Percentiles rank a stretch among this genome's conserved stretches.
phyloP scores from a whole-genome alignment of 495 filamentous ascomycete genomes.

The Acidomyces sp. region DNA sequence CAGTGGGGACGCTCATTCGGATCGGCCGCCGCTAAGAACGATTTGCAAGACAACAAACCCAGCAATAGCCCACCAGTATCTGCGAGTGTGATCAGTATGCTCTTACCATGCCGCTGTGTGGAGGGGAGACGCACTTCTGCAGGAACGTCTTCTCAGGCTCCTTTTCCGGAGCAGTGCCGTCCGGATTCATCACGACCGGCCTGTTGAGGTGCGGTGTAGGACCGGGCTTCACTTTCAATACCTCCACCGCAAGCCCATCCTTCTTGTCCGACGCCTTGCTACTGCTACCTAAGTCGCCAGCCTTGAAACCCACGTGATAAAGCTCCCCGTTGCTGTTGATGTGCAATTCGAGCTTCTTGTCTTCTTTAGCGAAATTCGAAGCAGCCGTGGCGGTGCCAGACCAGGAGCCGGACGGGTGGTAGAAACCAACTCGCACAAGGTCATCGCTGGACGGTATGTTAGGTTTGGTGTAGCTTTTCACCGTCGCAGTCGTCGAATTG shows the following conservation, averaged over 20 bases:
- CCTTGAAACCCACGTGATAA: slow-evolving; percentile 28
- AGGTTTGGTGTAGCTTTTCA: slow-evolving; percentile 22
- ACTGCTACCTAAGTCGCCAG: slow-evolving; percentile 11
- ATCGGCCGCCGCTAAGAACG: slow-evolving; percentile 20
- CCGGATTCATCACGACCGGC: slow-evolving; percentile 47
- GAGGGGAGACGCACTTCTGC: slow-evolving; percentile 45
- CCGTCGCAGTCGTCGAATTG: slow-evolving; percentile 23
- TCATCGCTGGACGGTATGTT: slow-evolving; percentile 27
- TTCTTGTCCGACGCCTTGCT: background rate
- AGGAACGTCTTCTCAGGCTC: slow-evolving; percentile 52
- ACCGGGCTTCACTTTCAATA: slow-evolving; percentile 35
- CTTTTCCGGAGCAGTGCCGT: slow-evolving; percentile 43
- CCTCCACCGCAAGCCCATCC: slow-evolving; percentile 37
- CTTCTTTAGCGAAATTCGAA: slow-evolving; percentile 18
- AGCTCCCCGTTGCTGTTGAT: slow-evolving; percentile 23
- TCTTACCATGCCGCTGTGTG: background rate
- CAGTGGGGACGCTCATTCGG: no score
- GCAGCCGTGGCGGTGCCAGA: slow-evolving; percentile 27
- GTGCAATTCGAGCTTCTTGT: slow-evolving; percentile 26
- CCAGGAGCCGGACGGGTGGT: slow-evolving; percentile 22
- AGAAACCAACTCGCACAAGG: slow-evolving; percentile 53
- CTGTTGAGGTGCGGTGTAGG: slow-evolving; percentile 48
- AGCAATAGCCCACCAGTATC: slow-evolving; percentile 38
- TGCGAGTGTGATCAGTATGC: slow-evolving; percentile 21
- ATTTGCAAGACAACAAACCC: slow-evolving; percentile 27